Base-by-base conservation (phyloP, 2,329 filamentous ascomycete species). In the Fusarium staphyleae region DNA sequence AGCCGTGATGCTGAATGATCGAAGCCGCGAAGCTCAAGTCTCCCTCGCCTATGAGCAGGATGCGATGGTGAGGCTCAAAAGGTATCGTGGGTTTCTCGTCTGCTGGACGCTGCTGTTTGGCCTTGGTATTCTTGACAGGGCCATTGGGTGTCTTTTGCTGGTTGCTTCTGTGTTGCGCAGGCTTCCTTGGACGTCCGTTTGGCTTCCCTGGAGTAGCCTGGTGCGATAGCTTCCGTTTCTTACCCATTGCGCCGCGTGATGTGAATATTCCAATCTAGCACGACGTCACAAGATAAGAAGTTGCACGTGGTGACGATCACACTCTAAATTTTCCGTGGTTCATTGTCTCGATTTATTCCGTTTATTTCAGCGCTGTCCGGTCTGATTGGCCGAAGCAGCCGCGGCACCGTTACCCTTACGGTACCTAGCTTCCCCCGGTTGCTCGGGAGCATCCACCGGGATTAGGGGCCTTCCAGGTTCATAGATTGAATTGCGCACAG, bases 21-120 rank as follows among this genome's bases (percentile, higher is more conserved):
- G 85, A 87, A 22, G 82, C 81, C 11, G 89, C 83, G 71, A 92
- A 93, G 70, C 88, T 91, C 68, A 95, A 84, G 73, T 96, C 90
- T 61, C 86, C 90, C 70, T 95, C 90, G 66, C 90, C 90, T 44
- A 93, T 75, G 3, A 93, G 82, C 6, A 95, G 84, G 58, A 93
- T 91, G 65, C 81, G 77, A 62, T 92, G 85, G 64, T 82, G 75
- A 32, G 82, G 75, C 18, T 79, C 72, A 72, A 93, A 93, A 13
- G 90, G 90, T 16, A 93, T 86, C 4, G 77, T 82, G 18, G 80
- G 85, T 18, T 53, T 34, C 34, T 66, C 53, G 37, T 69, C 63
- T 29, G 55, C 55, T 44, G 66, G 67, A 35, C 65, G 67, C 40
- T 65, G 63, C 32, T 67, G 66, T 24, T 68, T 66, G 43, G 60